Conservation (phyloP, 1,284 basidiomycete genomes). For the Bjerkandera adusta region DNA sequence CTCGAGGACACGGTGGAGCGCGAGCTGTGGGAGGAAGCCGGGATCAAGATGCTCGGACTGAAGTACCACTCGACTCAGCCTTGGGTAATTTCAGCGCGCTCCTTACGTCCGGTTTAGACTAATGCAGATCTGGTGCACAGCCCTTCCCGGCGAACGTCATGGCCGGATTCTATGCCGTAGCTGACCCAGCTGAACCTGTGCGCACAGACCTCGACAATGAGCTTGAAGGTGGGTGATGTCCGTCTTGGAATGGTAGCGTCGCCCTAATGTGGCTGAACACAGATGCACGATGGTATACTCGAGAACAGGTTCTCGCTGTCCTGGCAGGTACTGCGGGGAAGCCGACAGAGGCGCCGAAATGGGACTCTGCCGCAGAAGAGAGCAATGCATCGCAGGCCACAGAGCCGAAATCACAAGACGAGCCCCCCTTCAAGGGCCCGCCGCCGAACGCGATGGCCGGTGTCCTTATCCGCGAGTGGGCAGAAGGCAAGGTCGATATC, state of each 20-base stretch:
- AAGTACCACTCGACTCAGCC: constrained; percentile 87
- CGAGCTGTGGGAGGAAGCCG: constrained; percentile 96
- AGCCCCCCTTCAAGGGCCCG: constrained; percentile 64
- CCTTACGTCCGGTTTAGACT: too few species aligned
- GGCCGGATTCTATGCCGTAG: constrained; percentile 86
- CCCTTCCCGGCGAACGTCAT: constrained; percentile 90
- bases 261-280: too few species aligned
- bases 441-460: constrained; percentile 71
- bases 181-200: constrained; percentile 71
- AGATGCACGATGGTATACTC: constrained; percentile 91
- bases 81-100: constrained; percentile 71
- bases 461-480: constrained; percentile 68
- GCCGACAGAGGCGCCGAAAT: constrained; percentile 20
- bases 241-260: too few species aligned
- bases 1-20: constrained; percentile 93
- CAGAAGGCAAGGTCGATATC: constrained; percentile 37
- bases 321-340: constrained; percentile 58
- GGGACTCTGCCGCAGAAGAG: constrained; percentile 18
- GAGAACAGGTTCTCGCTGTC: constrained; percentile 67
- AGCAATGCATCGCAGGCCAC: constrained; percentile 2
- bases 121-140: too few species aligned
- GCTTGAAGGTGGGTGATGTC: constrained; percentile 82
- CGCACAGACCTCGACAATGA: constrained; percentile 93
- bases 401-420: constrained; percentile 21
- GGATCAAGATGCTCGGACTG: constrained; percentile 81